These are phyloP conservation scores for Lachnellula arida DNA, from an alignment of 2,329 filamentous ascomycete species.

Conservation along the genomic window DNA sequence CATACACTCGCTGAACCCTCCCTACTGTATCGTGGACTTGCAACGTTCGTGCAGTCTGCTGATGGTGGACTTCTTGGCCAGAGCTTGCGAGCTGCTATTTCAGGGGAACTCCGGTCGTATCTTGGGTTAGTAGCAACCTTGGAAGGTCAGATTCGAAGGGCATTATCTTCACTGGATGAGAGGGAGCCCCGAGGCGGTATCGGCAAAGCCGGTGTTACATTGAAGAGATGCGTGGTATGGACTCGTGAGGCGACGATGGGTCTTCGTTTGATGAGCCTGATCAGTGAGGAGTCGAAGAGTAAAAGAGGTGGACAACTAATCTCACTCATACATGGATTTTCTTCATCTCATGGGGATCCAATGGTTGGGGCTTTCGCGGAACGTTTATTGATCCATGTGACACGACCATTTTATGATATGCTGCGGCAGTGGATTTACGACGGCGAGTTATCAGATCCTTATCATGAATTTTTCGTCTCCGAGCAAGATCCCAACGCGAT, in stretches of 20 bases:
- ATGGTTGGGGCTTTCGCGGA: constrained; percentile 93
- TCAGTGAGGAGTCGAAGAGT: constrained; percentile 83
- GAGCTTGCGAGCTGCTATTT: constrained; percentile 83
- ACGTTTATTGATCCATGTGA: constrained; percentile 78
- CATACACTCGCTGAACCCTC: constrained; percentile 91
- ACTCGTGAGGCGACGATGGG: constrained; percentile 96
- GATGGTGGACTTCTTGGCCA: constrained; percentile 85
- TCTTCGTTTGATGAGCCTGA: constrained; percentile 84
- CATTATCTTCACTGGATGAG: constrained; percentile 69
- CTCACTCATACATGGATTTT: constrained; percentile 88
- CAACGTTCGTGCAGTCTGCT: constrained; percentile 74
- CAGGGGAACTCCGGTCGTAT: constrained; percentile 81
- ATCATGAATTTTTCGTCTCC: constrained; percentile 89
- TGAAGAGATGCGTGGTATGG: constrained; percentile 96
- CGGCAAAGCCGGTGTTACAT: constrained; percentile 82
- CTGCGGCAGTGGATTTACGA: constrained; percentile 97
- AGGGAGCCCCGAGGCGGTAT: constrained; percentile 63
- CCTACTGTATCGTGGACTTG: constrained; percentile 77
- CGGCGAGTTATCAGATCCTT: constrained; percentile 94
- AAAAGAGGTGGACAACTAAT: constrained; percentile 89
- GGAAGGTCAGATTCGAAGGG: constrained; percentile 85
- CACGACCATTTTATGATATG: constrained; percentile 94
- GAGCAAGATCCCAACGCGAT: constrained; percentile 62
- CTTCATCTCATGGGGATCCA: constrained; percentile 89
- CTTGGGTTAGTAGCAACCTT: constrained; percentile 85